Base-by-base conservation (phyloP, 805 yeast species). In the Wickerhamomyces silvicola region DNA sequence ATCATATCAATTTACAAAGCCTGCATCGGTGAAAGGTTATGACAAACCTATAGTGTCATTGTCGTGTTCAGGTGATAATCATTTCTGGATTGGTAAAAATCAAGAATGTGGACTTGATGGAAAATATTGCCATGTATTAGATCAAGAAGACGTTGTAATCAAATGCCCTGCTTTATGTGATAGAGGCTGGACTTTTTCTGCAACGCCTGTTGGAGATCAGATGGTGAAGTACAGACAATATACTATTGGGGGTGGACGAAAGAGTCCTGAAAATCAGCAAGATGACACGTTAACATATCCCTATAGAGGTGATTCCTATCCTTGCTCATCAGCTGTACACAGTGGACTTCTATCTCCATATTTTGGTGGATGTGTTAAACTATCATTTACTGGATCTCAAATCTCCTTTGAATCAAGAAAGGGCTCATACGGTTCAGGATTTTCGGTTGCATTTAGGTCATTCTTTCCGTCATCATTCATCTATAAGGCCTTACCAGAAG, bases 141-240 rank as follows among this genome's bases (percentile, higher is more conserved):
- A 50, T 3, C 55, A 62, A 18, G 49, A 60, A 11, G 70, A 70
- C 14, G 66, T 80, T 18, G 54, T 70, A 4, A 66, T 87, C 48
- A 65, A 86, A 43, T 88, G 97, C 55, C 95, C 95, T 0, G 94
- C 96, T 0, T 60, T 87, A 21, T 88, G 97, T 57, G 86, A 80
- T 43, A 60, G 80, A 20, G 77, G 87, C 22, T 75, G 82, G 78
- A 70, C 85, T 0, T 88, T 78, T 53, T 74, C 87, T 2, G 73
- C 79, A 12, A 60, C 80, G 9, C 78, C 88, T 0, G 84, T 85
- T 1, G 97, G 96, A 0, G 68, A 68, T 31, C 60, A 73, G 33
- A 57, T 73, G 41, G 63, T 81, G 16, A 82, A 83, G 50, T 84
- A 88, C 50, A 56, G 77, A 32, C 81, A 82, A 2, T 84, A 66